A percentile compares a stretch with the other conserved stretches of the same genome.
phyloP scores from a whole-genome alignment of 768 basidiomycete species.

The Lentinula sp. region DNA sequence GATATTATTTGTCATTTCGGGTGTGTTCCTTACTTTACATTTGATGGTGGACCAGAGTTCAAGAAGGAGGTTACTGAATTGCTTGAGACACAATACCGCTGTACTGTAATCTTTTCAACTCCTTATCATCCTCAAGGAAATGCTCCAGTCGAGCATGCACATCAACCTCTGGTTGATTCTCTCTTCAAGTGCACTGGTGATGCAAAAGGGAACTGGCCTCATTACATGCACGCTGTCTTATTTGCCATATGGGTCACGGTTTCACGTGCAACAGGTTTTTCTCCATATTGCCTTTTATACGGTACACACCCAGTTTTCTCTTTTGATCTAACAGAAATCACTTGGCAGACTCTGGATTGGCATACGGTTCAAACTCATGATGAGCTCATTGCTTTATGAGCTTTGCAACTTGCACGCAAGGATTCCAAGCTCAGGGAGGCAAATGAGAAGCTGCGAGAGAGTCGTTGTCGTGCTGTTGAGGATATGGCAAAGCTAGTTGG shows the following conservation, averaged over 20 bases:
- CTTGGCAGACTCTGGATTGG: conserved; percentile 22
- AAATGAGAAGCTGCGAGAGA: conserved; percentile 5
- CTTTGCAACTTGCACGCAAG: conserved; percentile 14
- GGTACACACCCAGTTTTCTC: conserved; percentile 22
- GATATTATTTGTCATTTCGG: conserved; percentile 21
- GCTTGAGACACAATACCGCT: conserved; percentile 15
- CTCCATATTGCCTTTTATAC: conserved; percentile 25
- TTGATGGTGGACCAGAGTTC: conserved; percentile 26
- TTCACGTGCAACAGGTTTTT: conserved; percentile 20
- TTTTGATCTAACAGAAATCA: conserved; percentile 21
- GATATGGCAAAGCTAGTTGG: conserved; percentile 14
- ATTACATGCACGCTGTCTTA: conserved; percentile 16
- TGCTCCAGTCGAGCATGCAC: conserved; percentile 21
- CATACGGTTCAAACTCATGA: conserved; percentile 13
- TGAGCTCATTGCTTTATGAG: conserved; percentile 18
- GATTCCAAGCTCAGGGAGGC: conserved; percentile 15
- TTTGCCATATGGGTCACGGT: conserved; percentile 20
- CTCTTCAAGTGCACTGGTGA: conserved; percentile 16
- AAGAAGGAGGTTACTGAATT: conserved; percentile 17
- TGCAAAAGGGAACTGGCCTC: conserved; percentile 19
- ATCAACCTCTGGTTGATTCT: conserved; percentile 17
- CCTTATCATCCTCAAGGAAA: conserved; percentile 25
- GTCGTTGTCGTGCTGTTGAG: conserved; percentile 4
- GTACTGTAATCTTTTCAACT: conserved; percentile 20
- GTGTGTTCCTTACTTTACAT: conserved; percentile 13